Evolutionary conservation across 2,329 filamentous ascomycete species (phyloP).

Genomic region (Septoria linicola): DNA sequence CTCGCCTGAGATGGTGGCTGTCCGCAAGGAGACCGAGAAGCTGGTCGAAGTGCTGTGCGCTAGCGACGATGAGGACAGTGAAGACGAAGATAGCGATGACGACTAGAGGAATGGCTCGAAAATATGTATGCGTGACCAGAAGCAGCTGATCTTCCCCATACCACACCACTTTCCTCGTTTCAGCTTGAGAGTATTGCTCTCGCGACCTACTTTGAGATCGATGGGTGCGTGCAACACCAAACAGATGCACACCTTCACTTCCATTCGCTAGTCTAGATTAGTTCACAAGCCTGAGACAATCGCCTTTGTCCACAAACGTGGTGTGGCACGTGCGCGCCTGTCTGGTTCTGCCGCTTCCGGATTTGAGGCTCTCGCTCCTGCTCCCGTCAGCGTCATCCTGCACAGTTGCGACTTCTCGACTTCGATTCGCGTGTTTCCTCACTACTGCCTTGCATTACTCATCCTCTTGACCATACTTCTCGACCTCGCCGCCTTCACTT

Average conservation of each 20-base stretch:
- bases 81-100: slow-evolving; percentile 44
- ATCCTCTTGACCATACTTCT: not conserved
- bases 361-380: slow-evolving; percentile 3
- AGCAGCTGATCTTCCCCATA: slow-evolving; percentile 8
- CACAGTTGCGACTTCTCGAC: slow-evolving; percentile 5
- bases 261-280: too few species aligned
- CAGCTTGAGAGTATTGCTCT: too few species aligned
- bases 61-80: slow-evolving; percentile 67
- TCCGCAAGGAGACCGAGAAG: slow-evolving; percentile 71
- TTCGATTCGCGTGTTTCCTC: not conserved
- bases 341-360: slow-evolving; percentile 3
- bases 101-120: slow-evolving; percentile 10
- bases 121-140: slow-evolving; percentile 7
- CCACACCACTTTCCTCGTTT: not conserved
- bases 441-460: not conserved
- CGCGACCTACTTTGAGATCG: too few species aligned
- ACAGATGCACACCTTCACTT: too few species aligned
- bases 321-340: slow-evolving; percentile 3
- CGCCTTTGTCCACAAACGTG: not conserved
- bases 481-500: too few species aligned
- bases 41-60: slow-evolving; percentile 79
- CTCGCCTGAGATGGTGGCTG: slow-evolving; percentile 65
- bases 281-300: not conserved
- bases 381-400: slow-evolving; percentile 7
- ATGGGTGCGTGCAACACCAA: too few species aligned